A percentile compares a stretch with the other conserved stretches of the same genome.
Evolutionary conservation across 2,329 filamentous ascomycete species (phyloP).

Genomic region (Aspergillus caelatus): DNA sequence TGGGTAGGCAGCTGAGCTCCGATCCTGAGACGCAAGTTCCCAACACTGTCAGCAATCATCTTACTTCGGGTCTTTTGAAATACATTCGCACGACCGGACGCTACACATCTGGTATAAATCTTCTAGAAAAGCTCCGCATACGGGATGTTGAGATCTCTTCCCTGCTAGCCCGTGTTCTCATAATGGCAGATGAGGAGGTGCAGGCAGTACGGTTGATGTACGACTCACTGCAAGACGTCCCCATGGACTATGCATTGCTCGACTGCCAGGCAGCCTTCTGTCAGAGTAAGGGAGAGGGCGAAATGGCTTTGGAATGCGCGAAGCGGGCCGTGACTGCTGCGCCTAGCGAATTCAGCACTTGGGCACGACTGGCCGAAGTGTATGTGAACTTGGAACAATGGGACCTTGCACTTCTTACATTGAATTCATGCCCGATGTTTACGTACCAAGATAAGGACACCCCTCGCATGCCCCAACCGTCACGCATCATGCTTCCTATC

Average conservation of each 20-base stretch:
- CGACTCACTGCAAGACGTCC: constrained; percentile 83
- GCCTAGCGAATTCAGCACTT: constrained; percentile 95
- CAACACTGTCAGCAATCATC: constrained; percentile 92
- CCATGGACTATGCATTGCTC: constrained; percentile 97
- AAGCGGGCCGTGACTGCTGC: constrained; percentile 94
- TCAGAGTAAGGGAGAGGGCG: constrained; percentile 81
- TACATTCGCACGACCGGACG: constrained; percentile 96
- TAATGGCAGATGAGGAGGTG: constrained; percentile 97
- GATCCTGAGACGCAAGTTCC: constrained; percentile 97
- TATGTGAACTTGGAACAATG: constrained; percentile 94
- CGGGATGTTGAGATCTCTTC: constrained; percentile 94
- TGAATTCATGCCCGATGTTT: constrained; percentile 99
- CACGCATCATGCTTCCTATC: constrained; percentile 82
- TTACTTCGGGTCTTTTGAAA: constrained; percentile 88
- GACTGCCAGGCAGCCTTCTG: constrained; percentile 93
- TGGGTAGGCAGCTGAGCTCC: constrained; percentile 92
- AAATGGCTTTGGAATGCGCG: constrained; percentile 87
- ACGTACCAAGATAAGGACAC: constrained; percentile 99
- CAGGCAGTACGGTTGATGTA: constrained; percentile 86
- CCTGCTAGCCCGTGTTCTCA: constrained; percentile 83
- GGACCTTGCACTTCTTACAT: constrained; percentile 90
- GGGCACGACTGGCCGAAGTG: constrained; percentile 89
- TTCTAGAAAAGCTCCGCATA: constrained; percentile 92
- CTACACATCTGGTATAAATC: constrained; percentile 92
- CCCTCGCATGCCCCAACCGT: constrained; percentile 89